These are phyloP conservation scores for Vitis rotundifolia DNA, from an alignment of 164 flowering plant species.

Conservation along the genomic window DNA sequence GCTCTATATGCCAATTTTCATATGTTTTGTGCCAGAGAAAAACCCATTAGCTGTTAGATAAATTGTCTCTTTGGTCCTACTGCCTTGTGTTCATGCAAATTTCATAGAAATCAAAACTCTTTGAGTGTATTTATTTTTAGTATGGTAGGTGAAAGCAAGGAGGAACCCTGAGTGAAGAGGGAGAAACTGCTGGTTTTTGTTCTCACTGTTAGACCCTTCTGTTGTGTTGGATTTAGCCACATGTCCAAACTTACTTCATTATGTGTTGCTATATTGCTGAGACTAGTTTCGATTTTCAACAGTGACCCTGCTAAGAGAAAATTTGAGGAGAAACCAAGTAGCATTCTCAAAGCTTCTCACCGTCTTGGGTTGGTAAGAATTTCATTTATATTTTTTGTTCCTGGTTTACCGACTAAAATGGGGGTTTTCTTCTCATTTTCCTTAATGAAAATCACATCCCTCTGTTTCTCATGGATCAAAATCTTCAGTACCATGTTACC, in stretches of 20 bases:
- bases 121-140: not conserved
- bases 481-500: no score
- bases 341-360: conserved; percentile 22
- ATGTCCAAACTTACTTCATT: not conserved
- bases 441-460: no score
- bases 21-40: no score
- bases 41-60: not conserved
- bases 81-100: no score
- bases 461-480: no score
- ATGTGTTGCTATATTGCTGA: not conserved
- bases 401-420: not conserved
- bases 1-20: no score
- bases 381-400: conserved; percentile 3
- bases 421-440: not conserved
- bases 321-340: conserved; percentile 20
- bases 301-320: conserved; percentile 37
- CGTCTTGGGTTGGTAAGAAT: conserved; percentile 30
- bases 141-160: not conserved
- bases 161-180: not conserved
- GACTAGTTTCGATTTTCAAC: conserved; percentile 17
- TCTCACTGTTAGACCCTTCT: not conserved
- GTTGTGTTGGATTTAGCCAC: not conserved
- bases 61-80: not conserved
- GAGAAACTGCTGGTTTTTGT: not conserved
- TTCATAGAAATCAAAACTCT: not conserved